Percentiles rank a stretch among this genome's conserved stretches.
Conservation (phyloP, 2,329 filamentous ascomycete species). For the Bipolaris oryzae region DNA sequence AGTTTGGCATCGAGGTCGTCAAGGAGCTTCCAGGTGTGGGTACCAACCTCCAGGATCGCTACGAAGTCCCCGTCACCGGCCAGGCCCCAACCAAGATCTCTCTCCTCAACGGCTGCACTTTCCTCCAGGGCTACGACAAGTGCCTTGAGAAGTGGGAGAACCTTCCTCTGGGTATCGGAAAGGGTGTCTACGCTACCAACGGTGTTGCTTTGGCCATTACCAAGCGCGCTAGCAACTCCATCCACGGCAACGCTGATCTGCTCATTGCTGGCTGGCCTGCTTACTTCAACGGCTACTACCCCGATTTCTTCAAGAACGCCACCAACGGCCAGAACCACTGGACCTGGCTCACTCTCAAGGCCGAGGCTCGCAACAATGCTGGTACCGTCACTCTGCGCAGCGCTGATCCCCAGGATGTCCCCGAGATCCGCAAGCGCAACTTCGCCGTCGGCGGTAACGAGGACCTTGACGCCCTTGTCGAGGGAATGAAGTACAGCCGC, state of each 20-base stretch:
- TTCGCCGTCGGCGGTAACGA: conserved; percentile 36
- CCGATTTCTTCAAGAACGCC: conserved; percentile 57
- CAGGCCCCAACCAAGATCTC: conserved; percentile 45
- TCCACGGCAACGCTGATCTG: conserved; percentile 57
- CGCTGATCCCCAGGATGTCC: conserved; percentile 65
- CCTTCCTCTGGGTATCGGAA: conserved; percentile 35
- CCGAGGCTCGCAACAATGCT: conserved; percentile 64
- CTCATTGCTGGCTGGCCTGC: conserved; percentile 61
- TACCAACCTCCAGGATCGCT: conserved; percentile 68
- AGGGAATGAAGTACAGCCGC: conserved; percentile 62
- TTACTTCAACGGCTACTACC: conserved; percentile 61
- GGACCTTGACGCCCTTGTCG: conserved; percentile 59
- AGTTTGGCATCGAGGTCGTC: conserved; percentile 60
- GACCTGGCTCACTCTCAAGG: conserved; percentile 62
- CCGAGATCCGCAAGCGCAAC: conserved; percentile 55
- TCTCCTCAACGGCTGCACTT: conserved; percentile 49
- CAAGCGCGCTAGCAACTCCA: conserved; percentile 45
- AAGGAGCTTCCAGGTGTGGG: conserved; percentile 67
- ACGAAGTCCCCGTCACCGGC: conserved; percentile 55
- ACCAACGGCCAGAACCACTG: conserved; percentile 53
- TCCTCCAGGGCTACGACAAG: conserved; percentile 47
- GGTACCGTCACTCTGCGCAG: conserved; percentile 67
- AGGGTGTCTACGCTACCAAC: conserved; percentile 57
- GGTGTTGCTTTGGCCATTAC: conserved; percentile 59
- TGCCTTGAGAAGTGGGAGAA: conserved; percentile 54